Evolutionary conservation across 2,329 filamentous ascomycete genomes (phyloP).

Genomic region (Scytalidium sp.): DNA sequence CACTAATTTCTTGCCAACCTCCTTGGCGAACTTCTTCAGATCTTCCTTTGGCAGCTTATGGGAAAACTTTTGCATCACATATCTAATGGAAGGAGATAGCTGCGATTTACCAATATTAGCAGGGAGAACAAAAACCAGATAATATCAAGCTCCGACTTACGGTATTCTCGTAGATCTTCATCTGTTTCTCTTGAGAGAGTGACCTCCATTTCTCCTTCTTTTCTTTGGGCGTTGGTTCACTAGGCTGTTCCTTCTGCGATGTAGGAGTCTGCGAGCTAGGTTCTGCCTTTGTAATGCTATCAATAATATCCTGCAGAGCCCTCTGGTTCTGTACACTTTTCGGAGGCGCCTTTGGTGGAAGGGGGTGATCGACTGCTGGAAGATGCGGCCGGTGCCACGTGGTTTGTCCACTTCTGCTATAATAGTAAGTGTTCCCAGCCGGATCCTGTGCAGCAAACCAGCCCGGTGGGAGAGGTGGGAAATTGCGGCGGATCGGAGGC

Average conservation of each 20-base stretch:
- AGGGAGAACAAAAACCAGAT: neutral
- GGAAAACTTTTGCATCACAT: constrained; percentile 83
- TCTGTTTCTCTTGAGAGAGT: constrained; percentile 77
- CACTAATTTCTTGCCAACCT: constrained; percentile 83
- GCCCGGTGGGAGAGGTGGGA: constrained; percentile 66
- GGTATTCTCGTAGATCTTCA: constrained; percentile 92
- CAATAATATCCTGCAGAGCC: constrained; percentile 78
- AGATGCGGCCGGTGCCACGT: constrained; percentile 79
- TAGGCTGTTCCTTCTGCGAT: constrained; percentile 60
- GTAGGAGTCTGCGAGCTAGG: constrained; percentile 41
- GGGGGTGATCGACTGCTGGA: constrained; percentile 57
- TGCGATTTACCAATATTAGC: constrained; percentile 34
- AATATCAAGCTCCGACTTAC: constrained; percentile 49
- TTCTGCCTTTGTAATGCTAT: constrained; percentile 70
- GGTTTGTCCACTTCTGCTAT: constrained; percentile 71
- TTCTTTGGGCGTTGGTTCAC: constrained; percentile 47
- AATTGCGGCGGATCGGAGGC: constrained; percentile 56
- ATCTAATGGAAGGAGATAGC: constrained; percentile 82
- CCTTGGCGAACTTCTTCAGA: constrained; percentile 59
- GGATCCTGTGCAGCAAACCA: constrained; percentile 78
- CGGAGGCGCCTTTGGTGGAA: constrained; percentile 52
- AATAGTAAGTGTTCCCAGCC: constrained; percentile 79
- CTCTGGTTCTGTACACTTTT: constrained; percentile 54
- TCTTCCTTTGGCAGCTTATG: constrained; percentile 82
- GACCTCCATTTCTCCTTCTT: constrained; percentile 71